Evolutionary conservation across 345 rosid genomes (phyloP), one percentile per base, ranked within the genome.

Genomic region (Brassica carinata): DNA sequence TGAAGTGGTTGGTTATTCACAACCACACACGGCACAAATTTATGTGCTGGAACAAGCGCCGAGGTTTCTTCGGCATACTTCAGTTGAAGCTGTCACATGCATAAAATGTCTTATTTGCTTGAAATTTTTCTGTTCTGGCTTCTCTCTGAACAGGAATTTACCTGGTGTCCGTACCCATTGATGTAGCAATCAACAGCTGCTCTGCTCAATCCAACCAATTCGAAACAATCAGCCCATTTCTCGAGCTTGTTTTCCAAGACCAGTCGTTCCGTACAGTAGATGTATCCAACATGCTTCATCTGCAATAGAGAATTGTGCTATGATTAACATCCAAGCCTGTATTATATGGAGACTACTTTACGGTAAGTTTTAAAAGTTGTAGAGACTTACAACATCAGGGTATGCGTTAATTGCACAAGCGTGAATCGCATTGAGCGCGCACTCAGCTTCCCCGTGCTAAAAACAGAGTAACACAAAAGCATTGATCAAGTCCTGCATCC

Each of bases 21-120:
- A 62, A 88, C 85, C 69, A 91, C 84, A 92, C 93, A 89, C 26
- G 96, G 93, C 7, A 91, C 93, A 81, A 84, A 88, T 79, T 81
- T 80, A 62, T 88, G 92, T 0, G 89, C 71, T 59, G 96, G 96
- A 79, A 79, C 57, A 14, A 91, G 92, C 76, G 76, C 71, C 33
- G 83, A 73, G 31, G 93, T 91, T 79, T 89, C 92, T 5, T 70
- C 77, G 1, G 90, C 89, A 79, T 87, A 81, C 57, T 74, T 70
- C 34, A 77, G 79, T 69, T 88, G 90, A 26, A 91, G 77, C 96
- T 91, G 26, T 23, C 26, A 23, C 26, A 23, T 23, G 26, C 8
- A 48, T 29, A 4, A 48, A 9, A 51, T 51, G 58, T 64, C 8
- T 45, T 4, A 23, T 55, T 74, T 74, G 26, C 43, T 36, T 36